phyloP scores from a whole-genome alignment of 2,329 filamentous ascomycete species.

The Verticillium alfalfae region DNA sequence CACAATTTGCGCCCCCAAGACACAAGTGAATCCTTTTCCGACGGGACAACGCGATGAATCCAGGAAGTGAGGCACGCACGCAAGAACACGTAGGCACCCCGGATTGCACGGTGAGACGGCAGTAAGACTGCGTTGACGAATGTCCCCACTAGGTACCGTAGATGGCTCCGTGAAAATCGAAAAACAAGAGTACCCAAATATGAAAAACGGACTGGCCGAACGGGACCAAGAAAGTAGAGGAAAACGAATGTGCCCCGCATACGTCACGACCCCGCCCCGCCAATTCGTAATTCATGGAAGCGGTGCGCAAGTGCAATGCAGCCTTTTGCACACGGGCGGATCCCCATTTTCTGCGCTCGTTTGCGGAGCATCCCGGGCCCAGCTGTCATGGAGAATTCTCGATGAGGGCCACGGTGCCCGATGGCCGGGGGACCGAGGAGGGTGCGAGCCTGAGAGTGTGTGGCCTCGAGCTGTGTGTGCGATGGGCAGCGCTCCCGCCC shows the following conservation, averaged over 20 bases:
- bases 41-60: background rate
- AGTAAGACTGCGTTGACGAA: background rate
- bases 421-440: background rate
- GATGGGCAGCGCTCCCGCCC: background rate
- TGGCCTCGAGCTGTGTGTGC: background rate
- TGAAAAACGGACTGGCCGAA: background rate
- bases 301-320: background rate
- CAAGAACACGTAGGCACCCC: background rate
- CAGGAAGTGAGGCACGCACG: background rate
- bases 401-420: background rate
- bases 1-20: slow-evolving; percentile 26
- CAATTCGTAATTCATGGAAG: background rate
- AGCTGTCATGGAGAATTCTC: background rate
- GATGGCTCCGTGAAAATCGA: background rate
- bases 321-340: background rate
- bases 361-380: background rate
- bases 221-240: background rate
- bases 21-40: background rate
- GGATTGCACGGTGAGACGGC: slow-evolving; percentile 1
- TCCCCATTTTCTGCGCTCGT: background rate
- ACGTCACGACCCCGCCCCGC: slow-evolving; percentile 6
- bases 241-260: slow-evolving; percentile 6
- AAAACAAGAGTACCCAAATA: background rate
- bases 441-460: background rate
- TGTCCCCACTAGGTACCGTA: background rate